Conservation (phyloP, 2,329 filamentous ascomycete genomes). For the Exophiala viscosa region DNA sequence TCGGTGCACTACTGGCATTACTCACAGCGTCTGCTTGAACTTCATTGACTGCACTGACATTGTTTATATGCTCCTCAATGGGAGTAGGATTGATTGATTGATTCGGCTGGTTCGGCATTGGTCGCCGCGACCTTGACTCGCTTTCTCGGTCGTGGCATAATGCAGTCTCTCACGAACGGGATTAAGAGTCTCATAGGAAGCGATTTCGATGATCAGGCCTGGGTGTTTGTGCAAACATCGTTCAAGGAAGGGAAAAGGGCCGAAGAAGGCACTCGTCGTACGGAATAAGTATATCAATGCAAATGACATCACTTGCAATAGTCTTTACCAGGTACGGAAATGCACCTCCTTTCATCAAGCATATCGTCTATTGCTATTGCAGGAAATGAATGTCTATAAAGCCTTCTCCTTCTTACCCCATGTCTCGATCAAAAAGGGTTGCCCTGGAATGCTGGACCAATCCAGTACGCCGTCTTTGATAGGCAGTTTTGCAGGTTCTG, state of each 20-base stretch:
- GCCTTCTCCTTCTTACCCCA: conserved; percentile 25
- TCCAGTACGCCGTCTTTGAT: conserved; percentile 12
- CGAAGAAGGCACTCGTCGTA: too few species aligned
- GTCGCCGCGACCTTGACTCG: neutral
- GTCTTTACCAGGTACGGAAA: too few species aligned
- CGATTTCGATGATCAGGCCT: too few species aligned
- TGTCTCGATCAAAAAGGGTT: conserved; percentile 19
- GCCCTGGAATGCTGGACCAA: conserved; percentile 9
- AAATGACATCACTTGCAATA: too few species aligned
- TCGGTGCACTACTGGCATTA: neutral
- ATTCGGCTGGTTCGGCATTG: neutral
- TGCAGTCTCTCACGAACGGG: too few species aligned
- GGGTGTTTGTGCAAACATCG: too few species aligned
- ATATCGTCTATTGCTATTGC: too few species aligned
- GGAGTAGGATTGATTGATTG: neutral
- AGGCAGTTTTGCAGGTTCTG: conserved; percentile 10
- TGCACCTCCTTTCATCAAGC: too few species aligned
- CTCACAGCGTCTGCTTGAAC: neutral
- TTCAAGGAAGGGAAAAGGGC: too few species aligned
- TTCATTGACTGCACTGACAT: neutral
- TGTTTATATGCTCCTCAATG: too few species aligned
- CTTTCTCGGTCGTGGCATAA: neutral
- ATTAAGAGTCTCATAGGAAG: too few species aligned
- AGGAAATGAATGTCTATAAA: neutral
- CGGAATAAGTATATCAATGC: too few species aligned